These are phyloP conservation scores for Pythium graminicola DNA, from an alignment of 352 stramenopile genomes.

Conservation along the genomic window DNA sequence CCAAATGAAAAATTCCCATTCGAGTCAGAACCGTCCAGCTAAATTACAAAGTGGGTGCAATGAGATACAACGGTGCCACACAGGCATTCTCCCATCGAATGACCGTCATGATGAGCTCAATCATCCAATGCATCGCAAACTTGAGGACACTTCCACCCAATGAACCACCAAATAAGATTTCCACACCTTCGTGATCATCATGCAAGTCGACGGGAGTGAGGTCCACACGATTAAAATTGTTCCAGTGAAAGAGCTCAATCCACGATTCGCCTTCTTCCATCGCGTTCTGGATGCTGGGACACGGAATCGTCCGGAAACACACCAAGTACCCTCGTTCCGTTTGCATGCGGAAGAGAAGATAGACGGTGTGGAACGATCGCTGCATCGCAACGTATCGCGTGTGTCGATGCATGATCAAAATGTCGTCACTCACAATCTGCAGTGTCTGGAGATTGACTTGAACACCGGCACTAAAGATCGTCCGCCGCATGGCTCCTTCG, in stretches of 20 bases:
- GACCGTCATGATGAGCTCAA: slow-evolving; percentile 59
- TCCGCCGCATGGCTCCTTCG: slow-evolving; percentile 29
- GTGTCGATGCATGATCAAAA: slow-evolving; percentile 53
- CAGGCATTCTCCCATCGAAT: slow-evolving; percentile 42
- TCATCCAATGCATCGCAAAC: slow-evolving; percentile 52
- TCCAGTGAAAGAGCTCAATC: slow-evolving; percentile 62
- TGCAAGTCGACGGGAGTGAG: too few relatives aligned
- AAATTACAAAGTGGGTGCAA: too few relatives aligned
- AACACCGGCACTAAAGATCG: slow-evolving; percentile 46
- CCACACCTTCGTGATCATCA: slow-evolving; percentile 18
- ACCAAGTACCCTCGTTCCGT: slow-evolving; percentile 48
- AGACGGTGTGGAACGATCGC: slow-evolving; percentile 47
- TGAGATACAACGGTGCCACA: slow-evolving; percentile 23
- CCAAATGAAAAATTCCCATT: background rate
- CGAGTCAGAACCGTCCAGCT: too few relatives aligned
- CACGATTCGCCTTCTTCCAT: slow-evolving; percentile 46
- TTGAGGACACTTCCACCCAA: slow-evolving; percentile 44
- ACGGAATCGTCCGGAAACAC: slow-evolving; percentile 51
- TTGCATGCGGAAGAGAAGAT: slow-evolving; percentile 57
- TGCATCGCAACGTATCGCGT: slow-evolving; percentile 37
- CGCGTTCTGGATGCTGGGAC: slow-evolving; percentile 36
- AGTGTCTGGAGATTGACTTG: slow-evolving; percentile 40
- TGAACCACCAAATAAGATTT: slow-evolving; percentile 48
- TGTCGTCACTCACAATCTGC: slow-evolving; percentile 44
- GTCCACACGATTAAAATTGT: slow-evolving; percentile 46